A percentile compares a stretch with the other conserved stretches of the same genome.
Evolutionary conservation across 2,329 filamentous ascomycete species (phyloP).

Genomic region (Fusarium cicatricum): DNA sequence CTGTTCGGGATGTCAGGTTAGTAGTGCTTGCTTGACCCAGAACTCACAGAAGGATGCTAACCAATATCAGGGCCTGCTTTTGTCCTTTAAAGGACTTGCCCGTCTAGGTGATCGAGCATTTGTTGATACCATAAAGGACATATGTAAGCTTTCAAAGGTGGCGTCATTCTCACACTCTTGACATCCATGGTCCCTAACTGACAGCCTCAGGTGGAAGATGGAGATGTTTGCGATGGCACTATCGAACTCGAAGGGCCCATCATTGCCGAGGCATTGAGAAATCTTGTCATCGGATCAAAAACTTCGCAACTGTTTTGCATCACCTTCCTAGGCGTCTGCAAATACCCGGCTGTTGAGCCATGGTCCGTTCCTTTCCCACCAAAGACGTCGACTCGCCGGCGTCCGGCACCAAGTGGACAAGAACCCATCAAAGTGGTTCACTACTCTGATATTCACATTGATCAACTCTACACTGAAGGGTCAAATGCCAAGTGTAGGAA

Average conservation of each 20-base stretch:
- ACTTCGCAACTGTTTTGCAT: constrained; percentile 61
- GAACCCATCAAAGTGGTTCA: constrained; percentile 63
- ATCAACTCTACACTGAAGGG: constrained; percentile 62
- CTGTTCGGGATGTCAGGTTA: constrained; percentile 38
- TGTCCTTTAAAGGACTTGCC: constrained; percentile 53
- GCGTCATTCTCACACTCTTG: not conserved
- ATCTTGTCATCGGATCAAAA: constrained; percentile 57
- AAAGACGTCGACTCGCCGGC: constrained; percentile 47
- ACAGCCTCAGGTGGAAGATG: constrained; percentile 54
- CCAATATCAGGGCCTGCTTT: constrained; percentile 44
- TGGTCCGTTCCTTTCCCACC: constrained; percentile 56
- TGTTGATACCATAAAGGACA: constrained; percentile 41
- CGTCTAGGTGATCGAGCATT: constrained; percentile 53
- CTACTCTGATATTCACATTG: constrained; percentile 67
- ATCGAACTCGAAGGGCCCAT: constrained; percentile 62
- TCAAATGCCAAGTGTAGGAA: constrained; percentile 64
- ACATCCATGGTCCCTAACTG: not conserved
- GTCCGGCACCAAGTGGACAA: constrained; percentile 54
- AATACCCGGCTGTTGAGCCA: constrained; percentile 54
- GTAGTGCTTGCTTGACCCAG: not conserved
- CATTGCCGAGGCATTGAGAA: constrained; percentile 57
- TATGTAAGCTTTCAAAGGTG: constrained; percentile 48
- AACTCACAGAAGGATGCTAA: not conserved
- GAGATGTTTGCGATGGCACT: constrained; percentile 63
- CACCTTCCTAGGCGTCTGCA: constrained; percentile 62